These are phyloP conservation scores for Euptelea pleiosperma DNA, from an alignment of 164 flowering plant species.

Conservation along the genomic window DNA sequence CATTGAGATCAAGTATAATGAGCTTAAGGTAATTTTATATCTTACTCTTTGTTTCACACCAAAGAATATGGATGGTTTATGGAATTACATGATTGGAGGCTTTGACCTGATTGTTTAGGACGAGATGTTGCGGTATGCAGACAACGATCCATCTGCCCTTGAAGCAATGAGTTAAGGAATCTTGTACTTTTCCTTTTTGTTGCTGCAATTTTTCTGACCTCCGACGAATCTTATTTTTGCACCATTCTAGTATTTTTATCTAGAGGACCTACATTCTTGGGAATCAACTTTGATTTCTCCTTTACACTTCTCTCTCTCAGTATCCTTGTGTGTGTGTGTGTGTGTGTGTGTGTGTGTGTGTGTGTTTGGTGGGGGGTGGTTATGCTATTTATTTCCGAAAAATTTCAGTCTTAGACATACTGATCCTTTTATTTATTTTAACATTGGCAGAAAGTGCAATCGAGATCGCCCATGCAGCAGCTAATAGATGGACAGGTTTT, in stretches of 20 bases:
- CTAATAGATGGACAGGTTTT: constrained; percentile 98
- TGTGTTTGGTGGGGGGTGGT: too few relatives aligned
- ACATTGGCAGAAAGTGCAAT: constrained; percentile 63
- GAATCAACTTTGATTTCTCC: not conserved
- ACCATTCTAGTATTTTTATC: not conserved
- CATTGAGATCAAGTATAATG: constrained; percentile 58
- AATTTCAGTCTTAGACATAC: not conserved
- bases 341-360: too few relatives aligned
- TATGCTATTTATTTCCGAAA: not conserved
- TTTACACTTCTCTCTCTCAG: not conserved
- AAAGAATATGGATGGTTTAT: not conserved
- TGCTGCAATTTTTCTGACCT: not conserved
- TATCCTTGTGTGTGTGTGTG: too few relatives aligned
- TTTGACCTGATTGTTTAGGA: constrained; percentile 40
- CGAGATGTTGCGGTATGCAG: constrained; percentile 79
- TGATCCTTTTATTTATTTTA: constrained; percentile 5
- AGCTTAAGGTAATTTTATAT: constrained; percentile 55
- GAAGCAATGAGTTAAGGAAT: constrained; percentile 78
- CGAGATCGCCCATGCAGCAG: constrained; percentile 75
- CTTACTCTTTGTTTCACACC: not conserved
- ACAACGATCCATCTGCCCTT: constrained; percentile 92
- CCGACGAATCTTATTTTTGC: not conserved
- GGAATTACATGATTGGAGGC: constrained; percentile 4
- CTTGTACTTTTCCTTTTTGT: constrained; percentile 3
- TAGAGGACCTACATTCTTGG: not conserved